These are phyloP conservation scores for Penicillium manginii DNA, from an alignment of 495 filamentous ascomycete genomes.

Conservation along the genomic window DNA sequence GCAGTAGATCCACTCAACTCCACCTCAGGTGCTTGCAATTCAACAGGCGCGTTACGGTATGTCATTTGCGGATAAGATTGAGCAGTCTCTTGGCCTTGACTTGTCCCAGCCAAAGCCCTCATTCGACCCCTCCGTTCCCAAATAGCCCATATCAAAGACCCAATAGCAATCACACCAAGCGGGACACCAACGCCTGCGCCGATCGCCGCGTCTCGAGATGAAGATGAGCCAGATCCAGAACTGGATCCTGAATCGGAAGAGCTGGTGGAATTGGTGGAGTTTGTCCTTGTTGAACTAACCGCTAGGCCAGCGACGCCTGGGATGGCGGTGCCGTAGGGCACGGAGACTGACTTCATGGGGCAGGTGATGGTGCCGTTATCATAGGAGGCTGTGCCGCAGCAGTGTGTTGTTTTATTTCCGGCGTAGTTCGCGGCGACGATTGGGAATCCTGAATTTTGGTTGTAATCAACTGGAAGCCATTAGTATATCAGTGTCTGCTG, in stretches of 20 bases:
- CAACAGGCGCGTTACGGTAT: neutral
- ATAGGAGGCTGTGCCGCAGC: slow-evolving; percentile 10
- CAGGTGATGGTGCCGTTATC: slow-evolving; percentile 10
- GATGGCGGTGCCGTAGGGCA: slow-evolving; percentile 11
- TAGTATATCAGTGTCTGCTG: neutral
- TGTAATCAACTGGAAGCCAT: slow-evolving; percentile 1
- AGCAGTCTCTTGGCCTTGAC: neutral
- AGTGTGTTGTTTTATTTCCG: slow-evolving; percentile 9
- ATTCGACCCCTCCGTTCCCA: slow-evolving; percentile 17
- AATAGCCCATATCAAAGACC: slow-evolving; percentile 23
- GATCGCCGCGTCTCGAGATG: slow-evolving; percentile 11
- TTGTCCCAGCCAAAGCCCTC: neutral
- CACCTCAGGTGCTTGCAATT: neutral
- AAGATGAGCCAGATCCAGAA: neutral
- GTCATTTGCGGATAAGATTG: neutral
- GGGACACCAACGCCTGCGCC: slow-evolving; percentile 19
- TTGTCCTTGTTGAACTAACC: neutral
- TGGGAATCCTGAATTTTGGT: slow-evolving; percentile 12
- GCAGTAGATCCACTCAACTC: neutral
- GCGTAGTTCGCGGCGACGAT: slow-evolving; percentile 12
- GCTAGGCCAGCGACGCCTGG: slow-evolving; percentile 8
- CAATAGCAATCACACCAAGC: slow-evolving; percentile 25
- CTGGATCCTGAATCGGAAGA: neutral
- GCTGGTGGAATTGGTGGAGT: neutral
- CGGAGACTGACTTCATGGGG: slow-evolving; percentile 1